phyloP scores from a whole-genome alignment of 306 rosid genomes.

The Vigna trinervia region DNA sequence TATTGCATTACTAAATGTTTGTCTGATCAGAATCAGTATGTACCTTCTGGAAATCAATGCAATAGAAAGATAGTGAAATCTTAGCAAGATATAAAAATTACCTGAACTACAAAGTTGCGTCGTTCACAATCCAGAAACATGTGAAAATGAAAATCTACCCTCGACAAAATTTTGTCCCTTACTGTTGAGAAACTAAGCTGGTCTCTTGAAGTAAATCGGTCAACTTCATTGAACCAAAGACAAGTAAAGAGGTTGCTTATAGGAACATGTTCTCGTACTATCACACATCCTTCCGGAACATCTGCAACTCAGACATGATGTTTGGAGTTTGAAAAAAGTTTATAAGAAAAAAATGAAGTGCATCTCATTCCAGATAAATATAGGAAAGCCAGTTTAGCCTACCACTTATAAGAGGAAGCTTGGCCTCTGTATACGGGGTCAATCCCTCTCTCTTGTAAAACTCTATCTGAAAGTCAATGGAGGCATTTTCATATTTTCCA shows the following conservation, averaged over 20 bases:
- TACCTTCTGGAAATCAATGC: slow-evolving; percentile 7
- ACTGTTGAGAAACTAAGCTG: slow-evolving; percentile 86
- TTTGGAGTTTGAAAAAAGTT: slow-evolving; percentile 43
- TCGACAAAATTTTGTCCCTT: slow-evolving; percentile 70
- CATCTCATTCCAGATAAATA: slow-evolving; percentile 28
- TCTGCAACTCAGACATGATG: slow-evolving; percentile 63
- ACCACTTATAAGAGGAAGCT: slow-evolving; percentile 97
- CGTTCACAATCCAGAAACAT: slow-evolving; percentile 96
- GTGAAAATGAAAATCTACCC: slow-evolving; percentile 72
- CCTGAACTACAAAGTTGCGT: slow-evolving; percentile 93
- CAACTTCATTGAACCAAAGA: slow-evolving; percentile 98
- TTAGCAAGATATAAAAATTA: slow-evolving; percentile 39
- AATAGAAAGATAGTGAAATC: slow-evolving; percentile 14
- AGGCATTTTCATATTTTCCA: slow-evolving; percentile 80
- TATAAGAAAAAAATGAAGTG: background rate
- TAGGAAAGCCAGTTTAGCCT: slow-evolving; percentile 51
- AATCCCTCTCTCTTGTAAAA: slow-evolving; percentile 89
- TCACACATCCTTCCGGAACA: slow-evolving; percentile 98
- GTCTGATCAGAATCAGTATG: slow-evolving; percentile 11
- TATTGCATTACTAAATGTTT: slow-evolving; percentile 26
- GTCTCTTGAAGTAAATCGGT: slow-evolving; percentile 96
- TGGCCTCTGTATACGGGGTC: slow-evolving; percentile 84
- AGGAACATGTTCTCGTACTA: slow-evolving; percentile 87
- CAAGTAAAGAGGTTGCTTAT: slow-evolving; percentile 90
- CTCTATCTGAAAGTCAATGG: slow-evolving; percentile 86